Percentiles rank a stretch among this genome's conserved stretches.
Evolutionary conservation across 805 yeast genomes (phyloP).

Genomic region (Metschnikowia lunata): DNA sequence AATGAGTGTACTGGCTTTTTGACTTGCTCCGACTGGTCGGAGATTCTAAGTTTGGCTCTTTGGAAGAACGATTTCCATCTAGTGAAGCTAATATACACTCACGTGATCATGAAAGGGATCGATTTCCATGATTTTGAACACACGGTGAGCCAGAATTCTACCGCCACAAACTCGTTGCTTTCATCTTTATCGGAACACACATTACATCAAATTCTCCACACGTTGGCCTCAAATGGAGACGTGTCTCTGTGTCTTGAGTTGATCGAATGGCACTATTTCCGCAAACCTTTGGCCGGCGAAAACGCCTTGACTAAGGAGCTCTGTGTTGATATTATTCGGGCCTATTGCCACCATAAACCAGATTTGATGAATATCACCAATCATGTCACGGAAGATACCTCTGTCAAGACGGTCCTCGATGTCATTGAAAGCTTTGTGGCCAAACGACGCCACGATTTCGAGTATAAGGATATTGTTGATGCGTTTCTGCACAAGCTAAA

Average conservation of each 20-base stretch:
- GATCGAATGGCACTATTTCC: conserved; percentile 35
- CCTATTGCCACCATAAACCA: conserved; percentile 28
- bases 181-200: conserved; percentile 21
- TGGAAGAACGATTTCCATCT: conserved; percentile 23
- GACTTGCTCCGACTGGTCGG: conserved; percentile 19
- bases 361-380: conserved; percentile 3
- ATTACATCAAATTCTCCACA: conserved; percentile 26
- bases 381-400: conserved; percentile 18
- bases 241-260: conserved; percentile 29
- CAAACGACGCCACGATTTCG: conserved; percentile 1
- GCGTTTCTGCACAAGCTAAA: conserved; percentile 28
- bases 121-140: conserved; percentile 23
- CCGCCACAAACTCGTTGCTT: conserved; percentile 9
- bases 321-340: conserved; percentile 28
- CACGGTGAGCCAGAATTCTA: conserved; percentile 11
- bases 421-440: conserved; percentile 27
- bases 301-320: conserved; percentile 31
- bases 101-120: conserved; percentile 28
- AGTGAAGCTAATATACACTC: conserved; percentile 25
- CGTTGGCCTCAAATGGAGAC: conserved; percentile 35
- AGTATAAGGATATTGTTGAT: conserved; percentile 27
- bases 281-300: conserved; percentile 29
- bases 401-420: conserved; percentile 28
- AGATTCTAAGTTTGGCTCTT: conserved; percentile 23
- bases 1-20: conserved; percentile 2